These are phyloP conservation scores for Fusarium metavorans DNA, from an alignment of 2,329 filamentous ascomycete genomes.

Conservation along the genomic window DNA sequence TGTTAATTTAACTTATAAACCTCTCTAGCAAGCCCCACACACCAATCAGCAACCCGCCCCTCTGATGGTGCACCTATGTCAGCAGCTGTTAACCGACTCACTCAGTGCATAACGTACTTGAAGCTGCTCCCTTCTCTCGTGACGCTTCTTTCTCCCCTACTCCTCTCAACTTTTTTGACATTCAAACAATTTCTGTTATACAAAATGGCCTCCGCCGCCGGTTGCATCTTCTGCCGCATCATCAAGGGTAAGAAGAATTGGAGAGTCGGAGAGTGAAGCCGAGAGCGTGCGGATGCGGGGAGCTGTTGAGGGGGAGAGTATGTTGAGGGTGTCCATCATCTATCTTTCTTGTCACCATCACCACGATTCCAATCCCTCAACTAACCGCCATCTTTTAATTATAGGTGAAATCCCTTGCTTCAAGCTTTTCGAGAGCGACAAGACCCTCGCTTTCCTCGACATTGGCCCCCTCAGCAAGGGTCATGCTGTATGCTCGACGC, in stretches of 20 bases:
- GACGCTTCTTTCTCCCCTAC: not conserved
- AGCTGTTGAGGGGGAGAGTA: slow-evolving; percentile 30
- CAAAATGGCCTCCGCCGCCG: slow-evolving; percentile 25
- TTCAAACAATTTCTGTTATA: not conserved
- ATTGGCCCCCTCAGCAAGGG: slow-evolving; percentile 90
- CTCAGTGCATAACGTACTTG: not conserved
- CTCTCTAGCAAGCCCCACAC: fast-evolving
- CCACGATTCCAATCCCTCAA: not conserved
- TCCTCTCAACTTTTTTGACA: not conserved
- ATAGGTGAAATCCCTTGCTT: slow-evolving; percentile 94
- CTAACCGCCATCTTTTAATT: slow-evolving; percentile 21
- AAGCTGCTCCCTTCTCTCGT: not conserved
- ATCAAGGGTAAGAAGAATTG: slow-evolving; percentile 76
- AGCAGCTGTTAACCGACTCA: not conserved
- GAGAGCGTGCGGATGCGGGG: not conserved
- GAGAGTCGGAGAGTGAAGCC: not conserved
- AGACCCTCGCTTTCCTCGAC: slow-evolving; percentile 94
- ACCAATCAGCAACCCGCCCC: slow-evolving; percentile 12
- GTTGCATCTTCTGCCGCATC: slow-evolving; percentile 98
- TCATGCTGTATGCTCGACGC: slow-evolving; percentile 77
- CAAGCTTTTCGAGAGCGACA: slow-evolving; percentile 96
- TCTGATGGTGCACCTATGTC: slow-evolving; percentile 8
- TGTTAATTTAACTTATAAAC: slow-evolving; percentile 39
- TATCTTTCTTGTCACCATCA: slow-evolving; percentile 5
- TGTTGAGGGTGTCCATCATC: slow-evolving; percentile 23